A percentile compares a stretch with the other conserved stretches of the same genome.
phyloP scores from a whole-genome alignment of 2,329 filamentous ascomycete species.

The Cryoendolithus antarcticus region DNA sequence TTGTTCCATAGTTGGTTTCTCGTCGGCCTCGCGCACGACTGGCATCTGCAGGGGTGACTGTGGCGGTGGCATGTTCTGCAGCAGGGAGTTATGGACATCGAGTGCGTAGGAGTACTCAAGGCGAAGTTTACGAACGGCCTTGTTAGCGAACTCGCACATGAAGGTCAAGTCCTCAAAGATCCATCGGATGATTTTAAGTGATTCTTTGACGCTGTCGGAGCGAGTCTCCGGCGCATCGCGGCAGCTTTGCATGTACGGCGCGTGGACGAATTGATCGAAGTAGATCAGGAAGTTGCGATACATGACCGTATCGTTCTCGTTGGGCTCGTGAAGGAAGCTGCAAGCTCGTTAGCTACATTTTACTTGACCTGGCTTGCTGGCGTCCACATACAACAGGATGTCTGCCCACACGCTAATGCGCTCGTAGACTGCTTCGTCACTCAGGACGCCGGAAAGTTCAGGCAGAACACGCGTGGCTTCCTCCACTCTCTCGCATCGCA shows the following conservation, averaged over 20 bases:
- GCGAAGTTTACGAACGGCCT: neutral
- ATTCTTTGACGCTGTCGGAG: too few species aligned
- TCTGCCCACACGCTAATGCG: slow-evolving; percentile 2
- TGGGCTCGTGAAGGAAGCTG: slow-evolving; percentile 4
- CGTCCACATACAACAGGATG: slow-evolving; percentile 1
- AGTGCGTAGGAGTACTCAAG: too few species aligned
- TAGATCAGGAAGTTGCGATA: slow-evolving; percentile 3
- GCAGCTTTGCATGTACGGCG: slow-evolving; percentile 1
- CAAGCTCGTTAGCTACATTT: neutral
- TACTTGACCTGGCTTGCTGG: neutral
- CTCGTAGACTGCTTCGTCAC: neutral
- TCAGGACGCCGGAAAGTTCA: neutral
- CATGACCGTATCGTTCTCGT: slow-evolving; percentile 1
- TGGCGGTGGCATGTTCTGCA: too few species aligned
- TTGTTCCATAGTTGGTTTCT: too few species aligned
- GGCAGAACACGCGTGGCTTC: slow-evolving; percentile 2
- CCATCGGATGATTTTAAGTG: too few species aligned
- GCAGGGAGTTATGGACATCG: too few species aligned
- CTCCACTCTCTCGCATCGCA: neutral
- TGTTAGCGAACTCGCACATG: slow-evolving; percentile 3
- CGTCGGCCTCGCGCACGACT: too few species aligned
- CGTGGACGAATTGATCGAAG: slow-evolving; percentile 3
- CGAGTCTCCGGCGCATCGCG: neutral
- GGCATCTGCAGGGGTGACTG: too few species aligned
- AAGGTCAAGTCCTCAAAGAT: too few species aligned